Conservation (phyloP, 768 basidiomycete genomes). For the Auricularia sp. region DNA sequence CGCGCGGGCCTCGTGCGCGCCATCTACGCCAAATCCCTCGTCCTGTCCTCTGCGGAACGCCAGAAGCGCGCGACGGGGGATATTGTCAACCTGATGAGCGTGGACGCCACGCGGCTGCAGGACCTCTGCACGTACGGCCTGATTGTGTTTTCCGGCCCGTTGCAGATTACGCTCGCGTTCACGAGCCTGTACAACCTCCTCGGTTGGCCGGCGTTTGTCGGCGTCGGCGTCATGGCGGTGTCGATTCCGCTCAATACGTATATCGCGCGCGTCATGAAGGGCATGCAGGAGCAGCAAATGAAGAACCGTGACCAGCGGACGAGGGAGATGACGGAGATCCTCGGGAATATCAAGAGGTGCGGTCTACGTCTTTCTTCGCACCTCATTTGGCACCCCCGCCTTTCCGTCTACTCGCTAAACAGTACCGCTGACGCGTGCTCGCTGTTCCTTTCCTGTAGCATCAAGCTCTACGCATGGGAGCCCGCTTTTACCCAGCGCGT, state of each 20-base stretch:
- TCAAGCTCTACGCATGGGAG: conserved; percentile 94
- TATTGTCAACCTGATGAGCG: conserved; percentile 90
- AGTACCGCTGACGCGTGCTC: not conserved
- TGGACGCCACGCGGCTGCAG: conserved; percentile 69
- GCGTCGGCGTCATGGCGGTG: conserved; percentile 80
- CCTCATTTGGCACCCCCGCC: too few species aligned
- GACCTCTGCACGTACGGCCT: conserved; percentile 77
- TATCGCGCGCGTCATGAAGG: conserved; percentile 61
- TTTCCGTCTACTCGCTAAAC: too few species aligned
- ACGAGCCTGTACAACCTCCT: conserved; percentile 81
- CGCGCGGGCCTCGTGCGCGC: conserved; percentile 77
- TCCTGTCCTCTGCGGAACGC: conserved; percentile 79
- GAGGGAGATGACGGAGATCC: conserved; percentile 84
- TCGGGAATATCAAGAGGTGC: conserved; percentile 81
- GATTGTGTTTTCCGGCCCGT: conserved; percentile 75
- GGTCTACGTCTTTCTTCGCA: too few species aligned
- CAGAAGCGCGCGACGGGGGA: conserved; percentile 67
- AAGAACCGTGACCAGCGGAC: conserved; percentile 81
- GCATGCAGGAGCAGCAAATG: conserved; percentile 84
- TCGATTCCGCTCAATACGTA: conserved; percentile 66
- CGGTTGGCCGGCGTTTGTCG: conserved; percentile 86
- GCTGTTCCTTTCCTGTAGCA: conserved; percentile 34
- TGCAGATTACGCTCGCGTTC: conserved; percentile 85
- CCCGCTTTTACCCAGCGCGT: conserved; percentile 75
- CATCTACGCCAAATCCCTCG: conserved; percentile 79